Base-by-base conservation (phyloP, 2,329 filamentous ascomycete species). In the Aspergillus intermedius region DNA sequence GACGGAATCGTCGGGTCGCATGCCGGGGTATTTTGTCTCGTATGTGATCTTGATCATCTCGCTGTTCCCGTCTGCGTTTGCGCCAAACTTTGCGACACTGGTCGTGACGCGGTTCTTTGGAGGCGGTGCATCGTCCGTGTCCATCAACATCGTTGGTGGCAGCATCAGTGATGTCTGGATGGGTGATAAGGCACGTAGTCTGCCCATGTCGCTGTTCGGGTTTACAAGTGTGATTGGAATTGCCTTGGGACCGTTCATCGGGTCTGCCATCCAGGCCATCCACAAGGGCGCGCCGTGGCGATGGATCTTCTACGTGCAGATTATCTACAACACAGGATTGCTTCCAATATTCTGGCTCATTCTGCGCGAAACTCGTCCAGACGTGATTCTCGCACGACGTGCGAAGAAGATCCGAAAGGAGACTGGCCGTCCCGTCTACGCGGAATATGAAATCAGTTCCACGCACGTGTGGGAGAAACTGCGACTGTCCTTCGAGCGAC, bases 231-330 rank as follows among this genome's bases (percentile, higher is more conserved):
- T 76, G 4, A 62, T 71, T 9, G 73, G 73, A 1, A 63, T 75
- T 15, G 72, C 66, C 6, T 60, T 74, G 25, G 73, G 73, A 1
- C 73, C 73, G 1, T 71, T 75, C 5, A 64, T 74, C 12, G 73
- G 73, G 2, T 65, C 65, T 30, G 61, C 67, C 0, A 68, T 72
- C 22, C 58, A 70, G 15, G 53, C 64, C 5, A 68, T 68, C 22
- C 60, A 60, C 7, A 65, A 65, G 41, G 47, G 30, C 1, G 54
- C 56, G 6, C 63, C 65, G 1, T 74, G 72, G 72, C 58, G 70
- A 54, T 75, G 72, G 72, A 73, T 75, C 34, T 75, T 72, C 51
- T 64, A 71, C 23, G 61, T 70, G 22, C 71, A 74, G 17, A 72
- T 75, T 28, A 70, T 74, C 42, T 68, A 73, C 51, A 71, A 72